Evolutionary conservation across 768 basidiomycete species (phyloP).

Genomic region (Termitomyces sp.): DNA sequence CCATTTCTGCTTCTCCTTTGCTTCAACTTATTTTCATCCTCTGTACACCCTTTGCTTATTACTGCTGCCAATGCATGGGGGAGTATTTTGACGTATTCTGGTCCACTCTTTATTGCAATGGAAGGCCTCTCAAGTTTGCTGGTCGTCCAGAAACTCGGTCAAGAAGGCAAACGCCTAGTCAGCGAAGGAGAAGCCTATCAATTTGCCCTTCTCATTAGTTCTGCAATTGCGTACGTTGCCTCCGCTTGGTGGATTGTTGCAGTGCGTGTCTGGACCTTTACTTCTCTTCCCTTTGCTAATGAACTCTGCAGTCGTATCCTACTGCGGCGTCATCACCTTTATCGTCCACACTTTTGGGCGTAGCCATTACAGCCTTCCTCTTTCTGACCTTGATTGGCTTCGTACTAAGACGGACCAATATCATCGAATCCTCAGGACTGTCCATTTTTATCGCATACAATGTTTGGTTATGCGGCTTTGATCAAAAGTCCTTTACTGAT

Average conservation of each 20-base stretch:
- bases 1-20: constrained; percentile 81
- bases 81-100: constrained; percentile 58
- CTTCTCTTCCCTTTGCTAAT: neutral
- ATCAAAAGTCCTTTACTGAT: constrained; percentile 66
- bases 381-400: constrained; percentile 94
- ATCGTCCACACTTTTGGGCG: constrained; percentile 85
- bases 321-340: constrained; percentile 79
- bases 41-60: constrained; percentile 52
- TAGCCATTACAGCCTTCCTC: constrained; percentile 80
- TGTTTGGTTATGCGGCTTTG: constrained; percentile 84
- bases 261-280: constrained; percentile 36
- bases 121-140: constrained; percentile 83
- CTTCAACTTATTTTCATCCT: constrained; percentile 77
- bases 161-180: constrained; percentile 67
- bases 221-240: constrained; percentile 74
- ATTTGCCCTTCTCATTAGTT: constrained; percentile 68
- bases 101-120: constrained; percentile 75
- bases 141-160: constrained; percentile 77
- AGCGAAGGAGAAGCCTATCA: constrained; percentile 70
- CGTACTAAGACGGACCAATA: constrained; percentile 80
- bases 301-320: constrained; percentile 60
- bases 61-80: constrained; percentile 70
- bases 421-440: constrained; percentile 86
- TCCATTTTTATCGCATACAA: constrained; percentile 88
- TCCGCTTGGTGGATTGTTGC: constrained; percentile 86